Evolutionary conservation across 1,284 basidiomycete genomes (phyloP).

Genomic region (Ustilago trichophora): DNA sequence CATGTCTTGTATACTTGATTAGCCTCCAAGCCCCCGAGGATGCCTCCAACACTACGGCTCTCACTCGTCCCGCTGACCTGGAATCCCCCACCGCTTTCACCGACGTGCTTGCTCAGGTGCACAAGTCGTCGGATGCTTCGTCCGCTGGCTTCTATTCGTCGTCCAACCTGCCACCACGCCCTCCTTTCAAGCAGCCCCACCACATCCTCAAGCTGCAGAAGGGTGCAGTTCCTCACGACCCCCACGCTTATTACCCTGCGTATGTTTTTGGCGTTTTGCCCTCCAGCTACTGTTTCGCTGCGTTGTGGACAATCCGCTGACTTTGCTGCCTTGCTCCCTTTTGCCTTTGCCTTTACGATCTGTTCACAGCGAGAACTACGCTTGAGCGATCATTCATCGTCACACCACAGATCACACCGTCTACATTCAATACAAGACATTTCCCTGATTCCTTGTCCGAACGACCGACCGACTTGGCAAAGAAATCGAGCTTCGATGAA

Average conservation of each 20-base stretch:
- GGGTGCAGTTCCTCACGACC: slow-evolving; percentile 62
- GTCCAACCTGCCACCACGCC: slow-evolving; percentile 59
- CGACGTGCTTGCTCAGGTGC: slow-evolving; percentile 62
- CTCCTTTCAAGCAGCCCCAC: slow-evolving; percentile 62
- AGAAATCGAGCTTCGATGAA: too few relatives aligned
- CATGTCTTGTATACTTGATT: neutral
- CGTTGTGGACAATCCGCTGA: too few relatives aligned
- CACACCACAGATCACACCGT: too few relatives aligned
- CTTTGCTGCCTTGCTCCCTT: too few relatives aligned
- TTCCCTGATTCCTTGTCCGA: too few relatives aligned
- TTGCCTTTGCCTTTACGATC: too few relatives aligned
- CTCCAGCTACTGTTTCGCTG: too few relatives aligned
- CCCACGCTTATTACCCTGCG: slow-evolving; percentile 62
- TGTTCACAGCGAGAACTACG: slow-evolving; percentile 4
- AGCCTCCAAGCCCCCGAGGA: slow-evolving; percentile 59
- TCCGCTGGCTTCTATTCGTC: slow-evolving; percentile 51
- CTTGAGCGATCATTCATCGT: neutral
- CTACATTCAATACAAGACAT: too few relatives aligned
- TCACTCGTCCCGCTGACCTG: slow-evolving; percentile 61
- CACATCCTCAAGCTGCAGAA: slow-evolving; percentile 63
- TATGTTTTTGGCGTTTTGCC: slow-evolving; percentile 15
- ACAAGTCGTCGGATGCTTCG: slow-evolving; percentile 42
- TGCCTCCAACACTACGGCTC: slow-evolving; percentile 49
- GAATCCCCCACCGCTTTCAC: slow-evolving; percentile 64
- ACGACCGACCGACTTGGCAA: too few relatives aligned